Evolutionary conservation across 73 alveolate species (phyloP).

Genomic region (Paramecium pentaurelia): DNA sequence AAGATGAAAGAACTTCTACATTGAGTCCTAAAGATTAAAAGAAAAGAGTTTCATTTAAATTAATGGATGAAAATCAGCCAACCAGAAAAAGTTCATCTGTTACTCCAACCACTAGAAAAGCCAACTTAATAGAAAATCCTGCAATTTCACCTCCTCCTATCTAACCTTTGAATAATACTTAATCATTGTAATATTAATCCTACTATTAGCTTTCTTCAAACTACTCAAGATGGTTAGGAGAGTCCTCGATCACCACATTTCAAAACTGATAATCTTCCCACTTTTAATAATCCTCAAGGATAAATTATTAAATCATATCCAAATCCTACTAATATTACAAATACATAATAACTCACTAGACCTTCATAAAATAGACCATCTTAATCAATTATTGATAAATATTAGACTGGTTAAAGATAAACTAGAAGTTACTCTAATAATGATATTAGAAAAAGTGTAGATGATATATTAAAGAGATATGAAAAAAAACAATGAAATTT

Average conservation of each 20-base stretch:
- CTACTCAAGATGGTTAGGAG: neutral
- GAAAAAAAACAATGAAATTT: neutral
- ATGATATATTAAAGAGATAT: slow-evolving; percentile 11
- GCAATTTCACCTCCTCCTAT: neutral
- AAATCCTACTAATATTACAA: neutral
- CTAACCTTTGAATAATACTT: neutral
- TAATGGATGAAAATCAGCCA: neutral
- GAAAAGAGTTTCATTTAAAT: slow-evolving; percentile 15
- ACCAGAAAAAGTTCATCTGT: slow-evolving; percentile 34
- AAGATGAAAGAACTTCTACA: neutral
- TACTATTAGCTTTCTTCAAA: neutral
- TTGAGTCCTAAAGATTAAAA: neutral
- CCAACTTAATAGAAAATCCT: neutral
- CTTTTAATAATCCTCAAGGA: slow-evolving; percentile 17
- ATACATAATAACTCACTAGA: neutral
- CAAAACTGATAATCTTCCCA: neutral
- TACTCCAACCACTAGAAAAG: neutral
- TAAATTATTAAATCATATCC: neutral
- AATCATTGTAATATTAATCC: neutral
- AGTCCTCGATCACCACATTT: slow-evolving; percentile 43
- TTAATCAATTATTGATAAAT: slow-evolving; percentile 4
- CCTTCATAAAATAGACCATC: slow-evolving; percentile 21
- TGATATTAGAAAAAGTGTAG: slow-evolving; percentile 19
- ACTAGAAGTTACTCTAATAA: neutral
- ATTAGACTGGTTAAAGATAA: neutral